phyloP scores from a whole-genome alignment of 148 eudicot genomes.

The Limonium bicolor region DNA sequence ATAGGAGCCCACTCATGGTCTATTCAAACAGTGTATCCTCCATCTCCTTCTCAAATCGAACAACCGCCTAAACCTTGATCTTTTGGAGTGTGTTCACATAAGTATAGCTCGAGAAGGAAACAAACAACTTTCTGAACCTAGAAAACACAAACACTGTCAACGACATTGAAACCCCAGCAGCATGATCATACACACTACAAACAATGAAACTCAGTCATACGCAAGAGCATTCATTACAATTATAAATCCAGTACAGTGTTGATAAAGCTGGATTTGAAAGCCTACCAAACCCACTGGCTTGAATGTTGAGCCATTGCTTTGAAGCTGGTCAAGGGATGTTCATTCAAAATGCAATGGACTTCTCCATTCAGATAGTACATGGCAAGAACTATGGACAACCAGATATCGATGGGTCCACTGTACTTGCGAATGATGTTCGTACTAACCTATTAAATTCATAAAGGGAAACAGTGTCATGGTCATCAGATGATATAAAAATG shows the following conservation, averaged over 20 bases:
- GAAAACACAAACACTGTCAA: not conserved
- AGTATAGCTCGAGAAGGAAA: slow-evolving; percentile 63
- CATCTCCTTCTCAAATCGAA: too few species aligned
- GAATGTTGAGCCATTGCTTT: slow-evolving; percentile 80
- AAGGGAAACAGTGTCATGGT: too few species aligned
- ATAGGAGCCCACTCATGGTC: too few species aligned
- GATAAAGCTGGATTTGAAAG: not conserved
- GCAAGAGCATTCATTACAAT: not conserved
- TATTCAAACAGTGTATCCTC: too few species aligned
- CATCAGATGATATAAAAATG: too few species aligned
- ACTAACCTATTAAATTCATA: slow-evolving; percentile 38
- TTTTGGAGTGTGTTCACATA: slow-evolving; percentile 58
- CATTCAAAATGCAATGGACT: slow-evolving; percentile 42
- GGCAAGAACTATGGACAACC: slow-evolving; percentile 44
- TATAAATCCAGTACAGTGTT: not conserved
- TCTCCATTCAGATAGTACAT: slow-evolving; percentile 7
- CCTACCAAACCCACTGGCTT: slow-evolving; percentile 98
- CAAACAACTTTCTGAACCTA: slow-evolving; percentile 86
- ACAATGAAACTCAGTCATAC: too few species aligned
- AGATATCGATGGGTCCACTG: slow-evolving; percentile 76
- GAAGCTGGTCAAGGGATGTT: slow-evolving; percentile 44
- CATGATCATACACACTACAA: not conserved
- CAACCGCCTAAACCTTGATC: slow-evolving; percentile 21
- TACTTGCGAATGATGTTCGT: slow-evolving; percentile 71
- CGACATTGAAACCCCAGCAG: too few species aligned